phyloP scores from a whole-genome alignment of 805 yeast genomes.

The Metschnikowia proteae region DNA sequence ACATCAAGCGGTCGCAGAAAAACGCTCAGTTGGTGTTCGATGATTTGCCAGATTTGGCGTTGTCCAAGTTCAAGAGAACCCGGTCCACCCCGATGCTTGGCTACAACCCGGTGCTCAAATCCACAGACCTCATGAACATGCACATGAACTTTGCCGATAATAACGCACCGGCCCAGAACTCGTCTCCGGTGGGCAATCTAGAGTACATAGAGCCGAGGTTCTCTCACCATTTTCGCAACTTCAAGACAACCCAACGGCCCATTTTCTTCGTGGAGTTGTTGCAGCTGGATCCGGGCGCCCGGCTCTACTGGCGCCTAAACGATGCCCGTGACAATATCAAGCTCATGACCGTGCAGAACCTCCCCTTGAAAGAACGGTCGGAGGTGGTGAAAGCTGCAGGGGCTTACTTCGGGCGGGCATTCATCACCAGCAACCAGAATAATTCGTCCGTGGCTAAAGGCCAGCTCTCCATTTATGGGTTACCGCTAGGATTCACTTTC shows the following conservation, averaged over 20 bases:
- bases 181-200: conserved; percentile 3
- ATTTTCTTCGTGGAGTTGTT: conserved; percentile 15
- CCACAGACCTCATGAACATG: conserved; percentile 13
- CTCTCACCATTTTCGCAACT: conserved; percentile 3
- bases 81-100: conserved; percentile 9
- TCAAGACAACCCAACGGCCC: conserved; percentile 11
- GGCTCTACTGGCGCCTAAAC: conserved; percentile 15
- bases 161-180: neutral
- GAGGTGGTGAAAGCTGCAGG: conserved; percentile 11
- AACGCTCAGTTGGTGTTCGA: neutral
- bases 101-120: conserved; percentile 13
- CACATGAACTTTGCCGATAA: conserved; percentile 13
- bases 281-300: conserved; percentile 20
- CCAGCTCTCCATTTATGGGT: conserved; percentile 15
- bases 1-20: neutral
- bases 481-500: conserved; percentile 10
- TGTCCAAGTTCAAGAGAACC: neutral
- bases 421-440: conserved; percentile 7
- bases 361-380: neutral
- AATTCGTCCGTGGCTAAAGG: conserved; percentile 6
- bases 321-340: conserved; percentile 9
- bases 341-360: conserved; percentile 12
- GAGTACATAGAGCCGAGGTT: conserved; percentile 7
- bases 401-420: conserved; percentile 9
- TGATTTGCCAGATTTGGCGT: neutral